Base-by-base conservation (phyloP, 306 rosid species). In the Ormosia semicastrata region DNA sequence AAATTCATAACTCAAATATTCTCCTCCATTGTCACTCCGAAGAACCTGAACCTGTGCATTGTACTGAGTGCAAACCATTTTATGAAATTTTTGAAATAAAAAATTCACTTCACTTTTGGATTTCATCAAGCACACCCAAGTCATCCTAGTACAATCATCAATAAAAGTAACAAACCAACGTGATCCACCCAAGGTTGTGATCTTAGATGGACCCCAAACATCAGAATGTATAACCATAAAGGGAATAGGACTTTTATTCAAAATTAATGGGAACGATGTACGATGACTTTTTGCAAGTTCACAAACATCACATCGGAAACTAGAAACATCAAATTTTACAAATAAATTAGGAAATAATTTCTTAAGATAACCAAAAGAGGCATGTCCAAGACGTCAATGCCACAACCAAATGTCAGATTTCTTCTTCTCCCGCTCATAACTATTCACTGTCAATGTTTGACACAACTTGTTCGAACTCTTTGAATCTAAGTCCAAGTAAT, bases 81-180 rank as follows among this genome's bases (percentile, higher is more conserved):
- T 67, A 67, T 67, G 54, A 43, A 70, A 47, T 0, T 29, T 70
- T 5, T 30, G 7, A 24, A 24, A 24, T 1, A 24, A 24, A 0
- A 24, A 24, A 24, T 24, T 24, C 1, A 24, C 24, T 24, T 69
- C 58, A 3, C 74, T 12, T 69, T 44, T 69, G 58, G 15, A 41
- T 10, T 40, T 24, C 24, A 24, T 24, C 24, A 24, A 1, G 1
- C 24, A 24, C 1, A 24, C 24, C 24, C 24, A 24, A 24, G 24
- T 1, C 24, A 24, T 24, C 1, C 24, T 24, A 1, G 24, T 24
- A 24, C 24, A 24, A 24, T 69, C 58, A 17, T 69, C 62, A 49
- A 71, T 71, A 29, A 71, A 71, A 71, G 76, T 71, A 47, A 71
- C 30, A 32, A 49, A 71, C 76, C 60, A 71, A 9, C 60, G 37